These are phyloP conservation scores for Thymus mandschuricus DNA, from an alignment of 257 asterid genomes.

Conservation along the genomic window DNA sequence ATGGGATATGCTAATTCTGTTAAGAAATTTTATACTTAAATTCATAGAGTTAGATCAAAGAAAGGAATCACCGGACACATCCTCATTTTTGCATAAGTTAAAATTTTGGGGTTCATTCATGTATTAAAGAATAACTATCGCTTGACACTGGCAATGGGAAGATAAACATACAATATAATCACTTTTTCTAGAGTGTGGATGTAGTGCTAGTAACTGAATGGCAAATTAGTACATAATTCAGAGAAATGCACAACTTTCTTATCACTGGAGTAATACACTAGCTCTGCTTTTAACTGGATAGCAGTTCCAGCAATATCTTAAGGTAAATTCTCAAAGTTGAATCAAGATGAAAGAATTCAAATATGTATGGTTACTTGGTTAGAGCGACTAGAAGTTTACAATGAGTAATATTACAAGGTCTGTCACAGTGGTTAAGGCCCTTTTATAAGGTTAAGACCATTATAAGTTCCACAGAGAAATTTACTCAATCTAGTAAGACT, in stretches of 20 bases:
- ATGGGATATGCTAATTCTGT: slow-evolving; percentile 14
- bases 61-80: neutral
- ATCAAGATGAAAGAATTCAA: no score
- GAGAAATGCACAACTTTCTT: neutral
- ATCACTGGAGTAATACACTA: slow-evolving; percentile 15
- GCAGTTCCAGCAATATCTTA: slow-evolving; percentile 21
- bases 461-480: slow-evolving; percentile 6
- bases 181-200: neutral
- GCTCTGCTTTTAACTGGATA: slow-evolving; percentile 5
- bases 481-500: slow-evolving; percentile 23
- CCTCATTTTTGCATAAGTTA: slow-evolving; percentile 28
- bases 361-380: neutral
- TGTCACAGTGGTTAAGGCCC: slow-evolving; percentile 1
- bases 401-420: slow-evolving; percentile 20
- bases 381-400: slow-evolving; percentile 9
- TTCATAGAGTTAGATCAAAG: neutral
- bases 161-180: slow-evolving; percentile 8
- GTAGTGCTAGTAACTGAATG: slow-evolving; percentile 17
- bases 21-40: slow-evolving; percentile 14
- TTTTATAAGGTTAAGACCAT: neutral
- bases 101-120: slow-evolving; percentile 21
- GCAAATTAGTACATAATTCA: slow-evolving; percentile 15
- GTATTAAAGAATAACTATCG: slow-evolving; percentile 1
- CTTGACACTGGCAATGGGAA: slow-evolving; percentile 22
- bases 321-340: neutral